Conservation (phyloP, 495 filamentous ascomycete species). For the Aspergillus diversus region DNA sequence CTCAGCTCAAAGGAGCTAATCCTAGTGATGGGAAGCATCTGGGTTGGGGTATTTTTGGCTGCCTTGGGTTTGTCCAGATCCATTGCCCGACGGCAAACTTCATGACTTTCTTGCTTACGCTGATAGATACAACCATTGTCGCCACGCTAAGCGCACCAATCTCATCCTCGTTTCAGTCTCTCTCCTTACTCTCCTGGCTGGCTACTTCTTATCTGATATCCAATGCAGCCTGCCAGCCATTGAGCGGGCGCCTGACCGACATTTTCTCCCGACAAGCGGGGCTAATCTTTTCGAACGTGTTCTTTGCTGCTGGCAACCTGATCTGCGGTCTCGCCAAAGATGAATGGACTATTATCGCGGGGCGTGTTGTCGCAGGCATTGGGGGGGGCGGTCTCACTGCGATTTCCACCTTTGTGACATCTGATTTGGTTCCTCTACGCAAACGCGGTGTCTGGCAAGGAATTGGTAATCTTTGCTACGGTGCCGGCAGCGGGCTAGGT, state of each 20-base stretch:
- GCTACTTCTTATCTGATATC: slow-evolving; percentile 89
- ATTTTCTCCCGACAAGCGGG: slow-evolving; percentile 82
- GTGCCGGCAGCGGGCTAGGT: slow-evolving; percentile 66
- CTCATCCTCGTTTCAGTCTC: slow-evolving; percentile 79
- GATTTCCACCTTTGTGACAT: slow-evolving; percentile 80
- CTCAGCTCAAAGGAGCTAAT: slow-evolving; percentile 47
- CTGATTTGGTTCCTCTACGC: slow-evolving; percentile 81
- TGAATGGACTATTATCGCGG: slow-evolving; percentile 74
- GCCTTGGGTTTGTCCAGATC: slow-evolving; percentile 58
- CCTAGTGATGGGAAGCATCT: slow-evolving; percentile 54
- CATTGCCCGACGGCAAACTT: background rate
- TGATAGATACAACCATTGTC: slow-evolving; percentile 74
- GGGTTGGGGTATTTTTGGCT: slow-evolving; percentile 82
- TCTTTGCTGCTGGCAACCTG: slow-evolving; percentile 81
- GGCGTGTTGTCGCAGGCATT: slow-evolving; percentile 80
- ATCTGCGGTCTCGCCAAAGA: slow-evolving; percentile 79
- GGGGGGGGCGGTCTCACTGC: slow-evolving; percentile 84
- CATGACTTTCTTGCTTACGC: too few species aligned
- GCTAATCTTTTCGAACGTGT: slow-evolving; percentile 74
- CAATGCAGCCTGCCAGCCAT: slow-evolving; percentile 84
- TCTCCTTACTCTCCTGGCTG: slow-evolving; percentile 88
- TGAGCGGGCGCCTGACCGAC: slow-evolving; percentile 85
- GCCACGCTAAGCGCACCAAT: slow-evolving; percentile 87
- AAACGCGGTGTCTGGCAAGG: slow-evolving; percentile 85
- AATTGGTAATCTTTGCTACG: slow-evolving; percentile 78